A percentile compares a stretch with the other conserved stretches of the same genome.
Evolutionary conservation across 192 early-diverging fungal genomes (phyloP).

Genomic region (Pilobolus umbonatus): DNA sequence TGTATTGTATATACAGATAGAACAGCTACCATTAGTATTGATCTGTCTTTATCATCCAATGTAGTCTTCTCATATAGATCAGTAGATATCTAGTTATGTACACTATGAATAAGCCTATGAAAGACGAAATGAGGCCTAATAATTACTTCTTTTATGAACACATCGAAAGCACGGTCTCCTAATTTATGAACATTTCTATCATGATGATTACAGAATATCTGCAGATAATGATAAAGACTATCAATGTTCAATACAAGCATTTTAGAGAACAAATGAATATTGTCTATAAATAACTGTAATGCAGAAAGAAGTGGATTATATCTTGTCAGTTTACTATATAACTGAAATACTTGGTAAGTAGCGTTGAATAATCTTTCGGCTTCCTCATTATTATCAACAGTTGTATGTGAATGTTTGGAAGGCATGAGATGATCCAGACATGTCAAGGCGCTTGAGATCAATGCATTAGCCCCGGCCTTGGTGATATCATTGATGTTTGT

Average conservation of each 20-base stretch:
- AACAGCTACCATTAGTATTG: not conserved
- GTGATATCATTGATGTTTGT: constrained; percentile 27
- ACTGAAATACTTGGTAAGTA: not conserved
- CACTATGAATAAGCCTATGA: not conserved
- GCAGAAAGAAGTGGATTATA: constrained; percentile 24
- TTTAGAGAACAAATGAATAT: constrained; percentile 30
- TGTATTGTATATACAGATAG: not conserved
- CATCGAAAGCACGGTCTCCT: constrained; percentile 35
- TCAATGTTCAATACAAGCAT: constrained; percentile 28
- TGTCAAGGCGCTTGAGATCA: not conserved
- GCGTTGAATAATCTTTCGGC: constrained; percentile 2
- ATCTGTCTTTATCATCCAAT: not conserved
- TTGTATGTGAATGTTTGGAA: constrained; percentile 31
- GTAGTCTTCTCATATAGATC: not conserved
- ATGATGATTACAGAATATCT: constrained; percentile 30
- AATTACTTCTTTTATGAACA: constrained; percentile 32
- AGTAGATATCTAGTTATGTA: not conserved
- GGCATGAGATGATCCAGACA: constrained; percentile 12
- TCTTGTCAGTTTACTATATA: not conserved
- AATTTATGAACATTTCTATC: constrained; percentile 30
- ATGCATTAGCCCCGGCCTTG: constrained; percentile 3
- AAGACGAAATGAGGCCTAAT: not conserved
- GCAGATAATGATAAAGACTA: constrained; percentile 27
- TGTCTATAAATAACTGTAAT: constrained; percentile 32
- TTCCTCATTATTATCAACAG: constrained; percentile 2